phyloP scores from a whole-genome alignment of 441 rosid species.

The Omphalea diandra region DNA sequence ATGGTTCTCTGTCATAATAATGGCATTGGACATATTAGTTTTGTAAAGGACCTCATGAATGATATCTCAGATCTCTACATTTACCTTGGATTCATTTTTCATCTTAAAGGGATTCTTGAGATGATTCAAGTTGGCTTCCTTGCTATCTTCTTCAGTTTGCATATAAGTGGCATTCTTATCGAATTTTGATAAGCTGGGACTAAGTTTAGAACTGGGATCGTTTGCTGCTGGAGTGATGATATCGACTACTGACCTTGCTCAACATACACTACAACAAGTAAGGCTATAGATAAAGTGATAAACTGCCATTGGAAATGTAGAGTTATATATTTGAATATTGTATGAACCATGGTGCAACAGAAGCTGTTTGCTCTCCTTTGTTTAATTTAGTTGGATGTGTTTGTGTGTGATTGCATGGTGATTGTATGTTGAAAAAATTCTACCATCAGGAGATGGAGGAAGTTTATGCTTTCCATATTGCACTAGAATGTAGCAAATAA shows the following conservation, averaged over 20 bases:
- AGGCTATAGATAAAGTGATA: conserved; percentile 12
- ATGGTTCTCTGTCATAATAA: no score
- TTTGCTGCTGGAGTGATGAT: conserved; percentile 69
- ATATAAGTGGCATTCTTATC: background rate
- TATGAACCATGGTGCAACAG: background rate
- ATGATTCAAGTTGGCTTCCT: conserved; percentile 6
- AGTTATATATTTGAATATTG: conserved; percentile 5
- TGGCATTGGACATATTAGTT: background rate
- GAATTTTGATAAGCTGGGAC: conserved; percentile 46
- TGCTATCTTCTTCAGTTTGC: conserved; percentile 1
- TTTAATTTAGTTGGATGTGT: conserved; percentile 1
- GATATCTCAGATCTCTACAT: background rate
- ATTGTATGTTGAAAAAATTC: background rate
- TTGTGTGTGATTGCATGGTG: background rate
- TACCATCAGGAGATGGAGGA: background rate
- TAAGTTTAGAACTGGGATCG: conserved; percentile 58
- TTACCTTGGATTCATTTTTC: background rate
- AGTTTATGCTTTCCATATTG: background rate
- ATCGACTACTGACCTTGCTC: conserved; percentile 57
- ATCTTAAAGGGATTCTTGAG: background rate
- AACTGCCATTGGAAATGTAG: conserved; percentile 2
- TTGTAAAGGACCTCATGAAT: background rate
- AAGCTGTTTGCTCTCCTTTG: conserved; percentile 2
- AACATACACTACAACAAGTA: conserved; percentile 57
- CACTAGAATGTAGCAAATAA: background rate